These are phyloP conservation scores for Sambucus nigra DNA, from an alignment of 129 eudicot species.

Conservation along the genomic window DNA sequence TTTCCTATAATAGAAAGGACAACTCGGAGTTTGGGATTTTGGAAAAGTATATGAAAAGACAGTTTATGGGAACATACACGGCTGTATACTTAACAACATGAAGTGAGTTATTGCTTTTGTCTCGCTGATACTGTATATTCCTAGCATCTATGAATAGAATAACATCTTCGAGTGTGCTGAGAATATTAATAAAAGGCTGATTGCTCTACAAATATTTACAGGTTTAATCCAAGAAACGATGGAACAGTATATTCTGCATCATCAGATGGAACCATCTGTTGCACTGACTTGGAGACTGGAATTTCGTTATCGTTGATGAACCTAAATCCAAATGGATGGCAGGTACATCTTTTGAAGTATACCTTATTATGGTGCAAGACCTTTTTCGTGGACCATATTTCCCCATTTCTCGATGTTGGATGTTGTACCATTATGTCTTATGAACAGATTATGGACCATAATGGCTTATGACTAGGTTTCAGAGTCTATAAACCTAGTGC, in stretches of 20 bases:
- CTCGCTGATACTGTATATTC: not conserved
- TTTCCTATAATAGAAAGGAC: slow-evolving; percentile 66
- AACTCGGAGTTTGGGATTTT: slow-evolving; percentile 96
- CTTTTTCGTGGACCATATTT: too few relatives aligned
- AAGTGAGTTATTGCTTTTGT: slow-evolving; percentile 46
- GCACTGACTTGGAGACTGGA: slow-evolving; percentile 92
- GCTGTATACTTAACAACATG: slow-evolving; percentile 79
- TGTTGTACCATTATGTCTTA: too few relatives aligned
- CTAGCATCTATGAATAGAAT: not conserved
- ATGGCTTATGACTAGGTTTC: too few relatives aligned
- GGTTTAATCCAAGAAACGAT: slow-evolving; percentile 70
- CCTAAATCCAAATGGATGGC: slow-evolving; percentile 94
- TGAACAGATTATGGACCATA: too few relatives aligned
- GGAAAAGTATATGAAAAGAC: slow-evolving; percentile 61
- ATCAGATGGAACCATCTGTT: slow-evolving; percentile 90
- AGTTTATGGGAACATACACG: slow-evolving; percentile 73
- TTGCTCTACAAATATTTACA: slow-evolving; percentile 16
- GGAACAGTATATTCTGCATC: slow-evolving; percentile 82
- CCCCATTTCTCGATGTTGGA: too few relatives aligned
- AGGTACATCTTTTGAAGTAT: slow-evolving; percentile 55
- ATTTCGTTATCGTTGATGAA: slow-evolving; percentile 56
- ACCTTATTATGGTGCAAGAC: too few relatives aligned
- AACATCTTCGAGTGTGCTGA: not conserved
- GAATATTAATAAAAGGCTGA: not conserved
- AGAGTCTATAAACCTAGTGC: too few relatives aligned